phyloP scores from a whole-genome alignment of 2,329 filamentous ascomycete species.

The Mycosphaerelloides madeirae region DNA sequence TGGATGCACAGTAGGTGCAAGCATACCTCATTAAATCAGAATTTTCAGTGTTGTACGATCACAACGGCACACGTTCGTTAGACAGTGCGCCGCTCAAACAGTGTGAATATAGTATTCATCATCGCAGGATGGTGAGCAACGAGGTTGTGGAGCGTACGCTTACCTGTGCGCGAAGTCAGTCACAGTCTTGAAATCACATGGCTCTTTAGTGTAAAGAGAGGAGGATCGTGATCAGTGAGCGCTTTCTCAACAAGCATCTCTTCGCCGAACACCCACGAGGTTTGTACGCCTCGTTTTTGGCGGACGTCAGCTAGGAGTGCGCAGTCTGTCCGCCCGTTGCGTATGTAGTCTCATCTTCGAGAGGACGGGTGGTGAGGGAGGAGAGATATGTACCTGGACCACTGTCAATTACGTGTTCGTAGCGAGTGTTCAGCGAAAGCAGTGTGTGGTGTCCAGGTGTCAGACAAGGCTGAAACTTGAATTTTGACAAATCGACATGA shows the following conservation, averaged over 20 bases:
- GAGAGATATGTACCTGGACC: constrained; percentile 18
- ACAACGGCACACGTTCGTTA: constrained; percentile 49
- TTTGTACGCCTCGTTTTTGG: constrained; percentile 60
- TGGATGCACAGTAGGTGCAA: background rate
- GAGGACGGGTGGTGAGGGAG: constrained; percentile 23
- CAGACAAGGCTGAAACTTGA: constrained; percentile 71
- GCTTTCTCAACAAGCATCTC: constrained; percentile 65
- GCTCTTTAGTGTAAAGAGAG: background rate
- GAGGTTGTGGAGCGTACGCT: constrained; percentile 4
- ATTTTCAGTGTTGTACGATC: constrained; percentile 60
- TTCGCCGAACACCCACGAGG: constrained; percentile 51
- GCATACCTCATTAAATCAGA: constrained; percentile 49
- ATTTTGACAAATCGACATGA: constrained; percentile 56
- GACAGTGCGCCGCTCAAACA: constrained; percentile 57
- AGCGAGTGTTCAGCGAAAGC: background rate
- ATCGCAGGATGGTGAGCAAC: constrained; percentile 39
- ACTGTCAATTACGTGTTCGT: constrained; percentile 31
- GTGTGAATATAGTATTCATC: constrained; percentile 71
- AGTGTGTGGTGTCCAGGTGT: constrained; percentile 28
- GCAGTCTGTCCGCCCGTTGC: constrained; percentile 64
- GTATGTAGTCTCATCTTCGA: constrained; percentile 61
- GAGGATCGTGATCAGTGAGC: constrained; percentile 54
- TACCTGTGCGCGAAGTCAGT: constrained; percentile 22
- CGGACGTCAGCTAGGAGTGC: constrained; percentile 49
- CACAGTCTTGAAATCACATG: constrained; percentile 1